phyloP scores from a whole-genome alignment of 176 grass and related monocot genomes.

The Cenchrus americanus region DNA sequence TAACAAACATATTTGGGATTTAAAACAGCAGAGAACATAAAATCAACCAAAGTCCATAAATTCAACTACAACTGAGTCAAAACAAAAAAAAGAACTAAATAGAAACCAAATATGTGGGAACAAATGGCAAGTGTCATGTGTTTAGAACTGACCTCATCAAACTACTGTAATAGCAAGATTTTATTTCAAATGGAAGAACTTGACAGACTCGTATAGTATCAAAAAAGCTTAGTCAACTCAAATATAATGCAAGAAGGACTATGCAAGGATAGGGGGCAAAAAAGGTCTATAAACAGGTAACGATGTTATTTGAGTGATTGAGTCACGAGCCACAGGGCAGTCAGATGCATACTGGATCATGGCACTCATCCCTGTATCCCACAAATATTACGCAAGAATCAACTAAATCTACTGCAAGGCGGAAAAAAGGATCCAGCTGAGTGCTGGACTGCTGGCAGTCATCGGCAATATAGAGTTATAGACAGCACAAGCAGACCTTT shows the following conservation, averaged over 20 bases:
- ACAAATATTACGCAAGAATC: neutral
- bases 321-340: too few species aligned
- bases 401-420: neutral
- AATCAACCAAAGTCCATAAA: neutral
- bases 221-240: too few species aligned
- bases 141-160: neutral
- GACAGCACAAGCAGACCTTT: neutral
- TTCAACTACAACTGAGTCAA: constrained; percentile 6
- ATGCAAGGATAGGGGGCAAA: too few species aligned
- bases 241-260: too few species aligned
- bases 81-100: neutral
- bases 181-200: too few species aligned
- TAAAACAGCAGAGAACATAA: constrained; percentile 15
- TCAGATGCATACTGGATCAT: neutral
- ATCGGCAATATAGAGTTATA: neutral
- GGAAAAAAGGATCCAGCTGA: neutral
- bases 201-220: too few species aligned
- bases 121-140: neutral
- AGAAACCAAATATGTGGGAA: neutral
- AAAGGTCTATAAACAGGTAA: too few species aligned
- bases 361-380: neutral
- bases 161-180: neutral
- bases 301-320: too few species aligned
- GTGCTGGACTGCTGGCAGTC: too few species aligned
- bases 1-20: neutral